Percentiles rank a stretch among this genome's conserved stretches.
Conservation (phyloP, 352 stramenopile species). For the Globisporangium megalacanthum region DNA sequence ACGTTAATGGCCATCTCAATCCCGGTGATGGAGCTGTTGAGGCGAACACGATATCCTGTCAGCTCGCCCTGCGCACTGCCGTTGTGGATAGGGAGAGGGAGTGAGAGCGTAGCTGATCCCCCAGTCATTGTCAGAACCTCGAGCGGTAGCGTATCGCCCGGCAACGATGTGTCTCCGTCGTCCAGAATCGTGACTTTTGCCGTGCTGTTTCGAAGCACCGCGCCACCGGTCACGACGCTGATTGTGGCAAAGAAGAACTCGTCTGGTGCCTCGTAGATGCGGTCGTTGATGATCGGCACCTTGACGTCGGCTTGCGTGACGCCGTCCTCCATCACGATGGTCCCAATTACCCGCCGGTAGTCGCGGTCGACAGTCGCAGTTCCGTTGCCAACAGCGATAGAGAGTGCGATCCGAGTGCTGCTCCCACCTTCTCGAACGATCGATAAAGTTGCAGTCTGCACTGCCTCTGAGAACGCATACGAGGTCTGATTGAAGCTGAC, state of each 20-base stretch:
- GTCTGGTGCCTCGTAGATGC: constrained; percentile 42
- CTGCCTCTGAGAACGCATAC: constrained; percentile 32
- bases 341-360: constrained; percentile 26
- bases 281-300: constrained; percentile 59
- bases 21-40: constrained; percentile 15
- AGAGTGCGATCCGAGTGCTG: constrained; percentile 28
- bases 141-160: constrained; percentile 22
- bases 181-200: constrained; percentile 42
- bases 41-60: constrained; percentile 26
- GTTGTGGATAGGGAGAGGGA: constrained; percentile 37
- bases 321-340: constrained; percentile 32
- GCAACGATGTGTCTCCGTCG: constrained; percentile 39
- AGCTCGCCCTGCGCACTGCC: constrained; percentile 34
- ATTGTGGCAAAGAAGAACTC: constrained; percentile 41
- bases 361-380: constrained; percentile 39
- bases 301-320: constrained; percentile 27
- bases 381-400: constrained; percentile 29
- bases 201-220: constrained; percentile 7
- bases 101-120: constrained; percentile 26
- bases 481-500: constrained; percentile 31
- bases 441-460: constrained; percentile 20
- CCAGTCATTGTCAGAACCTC: constrained; percentile 24
- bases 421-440: constrained; percentile 44
- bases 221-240: constrained; percentile 21
- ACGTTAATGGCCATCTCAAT: constrained; percentile 15